A percentile compares a stretch with the other conserved stretches of the same genome.
phyloP scores from a whole-genome alignment of 192 early-diverging fungal genomes.

The Bifiguratus adelaidae region DNA sequence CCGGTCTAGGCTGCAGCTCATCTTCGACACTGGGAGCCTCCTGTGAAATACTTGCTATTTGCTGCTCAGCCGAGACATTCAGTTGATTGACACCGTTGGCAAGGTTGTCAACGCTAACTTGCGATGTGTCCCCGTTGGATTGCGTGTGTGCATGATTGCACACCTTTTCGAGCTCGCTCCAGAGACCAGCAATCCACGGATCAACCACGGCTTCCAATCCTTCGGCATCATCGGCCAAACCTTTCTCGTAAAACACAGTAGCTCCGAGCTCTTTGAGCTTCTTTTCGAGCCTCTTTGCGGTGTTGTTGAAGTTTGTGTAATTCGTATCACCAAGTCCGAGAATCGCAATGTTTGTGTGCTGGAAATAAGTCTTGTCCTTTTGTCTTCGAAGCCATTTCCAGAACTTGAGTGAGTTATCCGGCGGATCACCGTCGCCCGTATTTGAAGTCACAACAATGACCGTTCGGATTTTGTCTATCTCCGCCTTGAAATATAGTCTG shows the following conservation, averaged over 20 bases:
- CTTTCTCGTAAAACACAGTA: constrained; percentile 59
- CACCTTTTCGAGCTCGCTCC: constrained; percentile 51
- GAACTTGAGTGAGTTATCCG: constrained; percentile 89
- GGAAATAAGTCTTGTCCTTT: constrained; percentile 48
- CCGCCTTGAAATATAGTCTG: constrained; percentile 14
- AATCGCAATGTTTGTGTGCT: constrained; percentile 28
- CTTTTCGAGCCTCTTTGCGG: constrained; percentile 69
- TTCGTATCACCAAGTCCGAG: constrained; percentile 89
- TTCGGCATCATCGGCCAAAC: constrained; percentile 85
- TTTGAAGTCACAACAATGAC: constrained; percentile 81
- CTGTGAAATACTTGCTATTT: not conserved
- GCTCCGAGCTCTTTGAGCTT: constrained; percentile 68
- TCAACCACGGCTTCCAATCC: constrained; percentile 88
- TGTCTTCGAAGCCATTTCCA: constrained; percentile 72
- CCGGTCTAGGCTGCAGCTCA: too few relatives aligned
- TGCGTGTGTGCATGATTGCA: constrained; percentile 10
- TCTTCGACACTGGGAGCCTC: not conserved
- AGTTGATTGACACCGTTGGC: not conserved
- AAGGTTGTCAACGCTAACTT: not conserved
- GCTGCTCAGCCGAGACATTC: not conserved
- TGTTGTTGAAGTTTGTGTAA: constrained; percentile 88
- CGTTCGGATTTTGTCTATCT: constrained; percentile 33
- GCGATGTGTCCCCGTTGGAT: constrained; percentile 8
- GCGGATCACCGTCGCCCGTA: constrained; percentile 93
- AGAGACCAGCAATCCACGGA: constrained; percentile 83